Evolutionary conservation across 2,329 filamentous ascomycete species (phyloP), one percentile per base, ranked within the genome.

Genomic region (Tolypocladium album): DNA sequence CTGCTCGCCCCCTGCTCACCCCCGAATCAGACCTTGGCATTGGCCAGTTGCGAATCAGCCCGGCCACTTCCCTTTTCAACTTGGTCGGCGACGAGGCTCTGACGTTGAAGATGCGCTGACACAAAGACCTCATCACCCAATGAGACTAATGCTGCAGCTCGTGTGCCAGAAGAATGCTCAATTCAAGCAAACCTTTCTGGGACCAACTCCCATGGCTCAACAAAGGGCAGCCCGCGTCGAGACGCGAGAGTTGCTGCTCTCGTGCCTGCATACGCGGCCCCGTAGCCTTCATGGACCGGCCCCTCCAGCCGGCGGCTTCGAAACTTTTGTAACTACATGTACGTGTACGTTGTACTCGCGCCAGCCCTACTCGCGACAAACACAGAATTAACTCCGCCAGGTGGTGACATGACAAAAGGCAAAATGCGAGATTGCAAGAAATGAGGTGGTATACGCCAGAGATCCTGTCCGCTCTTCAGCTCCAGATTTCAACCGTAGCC

Each of bases 401-500:
- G 50, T 53, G 45, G 45, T 50, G 45, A 20, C 45, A 31, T 50
- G 45, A 31, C 45, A 50, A 50, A 50, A 4, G 45, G 27, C 9
- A n/a, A 34, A 27, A 53, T 34, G 47, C 47, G 20, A 52, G 20
- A 52, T 17, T 20, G 47, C 47, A 34, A n/a, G 27, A 52, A 52
- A 52, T 2, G 3, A 52, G 24, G 47, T 52, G 47, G 27, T 52
- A 34, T 52, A 53, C 50, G 50, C 50, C 50, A n/a, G 27, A 34
- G 11, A 34, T 31, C 27, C 50, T 34, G 47, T 34, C 36, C 17
- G 42, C 57, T 53, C 39, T 56, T 59, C 47, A 55, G 61, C 71
- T 83, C 0, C 76, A 58, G 20, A 52, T 13, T 36, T 42, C 22
- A 17, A 57, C 50, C n/a, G 47, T 20, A 20, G 27, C 31, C 4